phyloP scores from a whole-genome alignment of 1,284 basidiomycete species.

The Cryptococcus sp. region DNA sequence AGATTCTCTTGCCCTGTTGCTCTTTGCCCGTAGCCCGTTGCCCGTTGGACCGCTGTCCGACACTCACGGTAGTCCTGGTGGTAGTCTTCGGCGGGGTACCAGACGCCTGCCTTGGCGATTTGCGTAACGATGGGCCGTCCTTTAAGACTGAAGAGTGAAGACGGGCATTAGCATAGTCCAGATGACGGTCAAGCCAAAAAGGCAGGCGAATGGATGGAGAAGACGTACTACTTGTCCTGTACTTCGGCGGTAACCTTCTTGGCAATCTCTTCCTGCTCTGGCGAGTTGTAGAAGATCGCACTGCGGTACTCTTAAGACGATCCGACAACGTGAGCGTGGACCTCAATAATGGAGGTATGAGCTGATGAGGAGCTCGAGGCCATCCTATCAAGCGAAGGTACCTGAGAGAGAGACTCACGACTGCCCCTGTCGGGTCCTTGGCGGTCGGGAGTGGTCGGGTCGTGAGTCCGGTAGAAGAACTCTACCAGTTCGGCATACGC shows the following conservation, averaged over 20 bases:
- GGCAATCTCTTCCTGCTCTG: slow-evolving; percentile 74
- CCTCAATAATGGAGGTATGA: background rate
- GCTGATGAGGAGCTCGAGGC: background rate
- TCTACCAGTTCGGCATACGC: slow-evolving; percentile 83
- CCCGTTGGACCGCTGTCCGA: background rate
- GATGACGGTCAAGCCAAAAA: background rate
- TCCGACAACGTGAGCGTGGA: background rate
- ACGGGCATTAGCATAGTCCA: background rate
- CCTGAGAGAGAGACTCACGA: slow-evolving; percentile 59
- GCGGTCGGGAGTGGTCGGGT: slow-evolving; percentile 78
- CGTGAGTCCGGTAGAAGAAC: slow-evolving; percentile 93
- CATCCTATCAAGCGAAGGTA: background rate
- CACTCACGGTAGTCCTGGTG: slow-evolving; percentile 71
- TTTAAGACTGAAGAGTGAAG: slow-evolving; percentile 61
- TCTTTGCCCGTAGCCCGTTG: background rate
- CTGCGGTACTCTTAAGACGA: slow-evolving; percentile 79
- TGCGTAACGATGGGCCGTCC: slow-evolving; percentile 76
- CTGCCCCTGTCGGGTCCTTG: slow-evolving; percentile 77
- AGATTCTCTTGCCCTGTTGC: slow-evolving; percentile 1
- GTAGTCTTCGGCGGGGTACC: slow-evolving; percentile 81
- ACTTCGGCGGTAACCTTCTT: slow-evolving; percentile 79
- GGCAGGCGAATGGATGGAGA: background rate
- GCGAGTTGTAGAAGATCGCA: slow-evolving; percentile 79
- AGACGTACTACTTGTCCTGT: slow-evolving; percentile 69
- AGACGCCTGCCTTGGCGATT: slow-evolving; percentile 65